These are phyloP conservation scores for Calonectria fujianensis DNA, from an alignment of 2,329 filamentous ascomycete genomes.

Conservation along the genomic window DNA sequence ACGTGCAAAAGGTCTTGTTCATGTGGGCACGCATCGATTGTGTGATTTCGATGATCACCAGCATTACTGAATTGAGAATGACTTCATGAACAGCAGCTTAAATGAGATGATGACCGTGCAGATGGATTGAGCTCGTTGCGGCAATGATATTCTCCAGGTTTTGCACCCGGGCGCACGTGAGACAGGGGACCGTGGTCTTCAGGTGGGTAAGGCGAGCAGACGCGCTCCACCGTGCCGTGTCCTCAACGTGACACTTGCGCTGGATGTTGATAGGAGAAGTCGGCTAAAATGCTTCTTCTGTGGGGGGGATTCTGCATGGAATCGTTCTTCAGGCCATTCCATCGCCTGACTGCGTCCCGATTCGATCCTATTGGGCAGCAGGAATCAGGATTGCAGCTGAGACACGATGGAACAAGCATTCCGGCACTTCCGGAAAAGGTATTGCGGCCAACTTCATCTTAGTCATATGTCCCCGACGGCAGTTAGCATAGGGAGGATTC, in stretches of 20 bases:
- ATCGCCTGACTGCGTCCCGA: background rate
- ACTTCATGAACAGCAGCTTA: background rate
- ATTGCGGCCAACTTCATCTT: background rate
- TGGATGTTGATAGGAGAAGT: slow-evolving; percentile 21
- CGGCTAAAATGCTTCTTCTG: slow-evolving; percentile 20
- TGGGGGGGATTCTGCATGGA: slow-evolving; percentile 9
- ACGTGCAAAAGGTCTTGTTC: background rate
- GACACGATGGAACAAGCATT: background rate
- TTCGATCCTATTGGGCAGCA: background rate
- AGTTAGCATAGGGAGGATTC: background rate
- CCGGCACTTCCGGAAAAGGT: background rate
- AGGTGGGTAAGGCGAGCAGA: slow-evolving; percentile 11
- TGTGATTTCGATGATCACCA: slow-evolving; percentile 21
- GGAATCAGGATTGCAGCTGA: slow-evolving; percentile 2
- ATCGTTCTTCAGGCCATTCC: slow-evolving; percentile 9
- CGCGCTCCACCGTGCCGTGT: slow-evolving; percentile 11
- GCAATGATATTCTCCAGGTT: slow-evolving; percentile 24
- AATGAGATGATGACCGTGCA: slow-evolving; percentile 25
- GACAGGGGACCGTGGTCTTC: slow-evolving; percentile 18
- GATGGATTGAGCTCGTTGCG: slow-evolving; percentile 7
- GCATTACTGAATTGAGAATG: slow-evolving; percentile 17
- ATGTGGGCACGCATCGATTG: background rate
- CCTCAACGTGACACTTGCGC: slow-evolving; percentile 19
- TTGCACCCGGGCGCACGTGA: slow-evolving; percentile 13
- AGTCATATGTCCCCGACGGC: background rate